Evolutionary conservation across 257 asterid species (phyloP).

Genomic region (Plantago major): DNA sequence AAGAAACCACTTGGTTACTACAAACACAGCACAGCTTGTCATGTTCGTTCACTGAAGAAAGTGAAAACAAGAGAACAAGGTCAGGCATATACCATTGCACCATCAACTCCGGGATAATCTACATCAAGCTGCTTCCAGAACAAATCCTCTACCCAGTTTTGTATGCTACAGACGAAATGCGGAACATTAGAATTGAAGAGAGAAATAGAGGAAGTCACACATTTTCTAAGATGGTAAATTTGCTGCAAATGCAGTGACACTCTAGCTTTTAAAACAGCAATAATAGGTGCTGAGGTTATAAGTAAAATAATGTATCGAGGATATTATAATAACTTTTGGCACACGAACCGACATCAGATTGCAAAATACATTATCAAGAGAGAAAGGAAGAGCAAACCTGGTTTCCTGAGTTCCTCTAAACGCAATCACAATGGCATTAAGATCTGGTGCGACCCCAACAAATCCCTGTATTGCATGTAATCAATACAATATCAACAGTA

Average conservation of each 20-base stretch:
- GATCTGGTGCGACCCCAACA: conserved; percentile 83
- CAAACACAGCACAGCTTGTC: background rate
- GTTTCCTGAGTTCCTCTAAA: conserved; percentile 92
- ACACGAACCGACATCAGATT: background rate
- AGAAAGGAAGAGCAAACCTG: conserved; percentile 46
- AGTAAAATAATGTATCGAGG: conserved; percentile 13
- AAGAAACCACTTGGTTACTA: conserved; percentile 13
- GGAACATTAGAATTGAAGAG: conserved; percentile 8
- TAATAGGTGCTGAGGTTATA: background rate
- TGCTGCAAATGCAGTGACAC: background rate
- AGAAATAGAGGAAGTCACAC: background rate
- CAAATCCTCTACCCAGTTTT: conserved; percentile 94
- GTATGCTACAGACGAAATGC: conserved; percentile 54
- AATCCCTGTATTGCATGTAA: conserved; percentile 53
- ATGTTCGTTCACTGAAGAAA: background rate
- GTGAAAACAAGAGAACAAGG: conserved; percentile 12
- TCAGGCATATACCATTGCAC: conserved; percentile 69
- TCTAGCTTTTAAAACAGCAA: conserved; percentile 8
- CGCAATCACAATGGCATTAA: conserved; percentile 78
- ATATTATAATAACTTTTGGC: background rate
- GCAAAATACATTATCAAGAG: conserved; percentile 15
- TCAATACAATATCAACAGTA: conserved; percentile 17
- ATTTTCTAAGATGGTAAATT: conserved; percentile 3
- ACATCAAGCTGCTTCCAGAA: conserved; percentile 95
- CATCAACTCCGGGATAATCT: conserved; percentile 84